Evolutionary conservation across 78 protist genomes (phyloP).

Genomic region (Dictyostelium capitatum): DNA sequence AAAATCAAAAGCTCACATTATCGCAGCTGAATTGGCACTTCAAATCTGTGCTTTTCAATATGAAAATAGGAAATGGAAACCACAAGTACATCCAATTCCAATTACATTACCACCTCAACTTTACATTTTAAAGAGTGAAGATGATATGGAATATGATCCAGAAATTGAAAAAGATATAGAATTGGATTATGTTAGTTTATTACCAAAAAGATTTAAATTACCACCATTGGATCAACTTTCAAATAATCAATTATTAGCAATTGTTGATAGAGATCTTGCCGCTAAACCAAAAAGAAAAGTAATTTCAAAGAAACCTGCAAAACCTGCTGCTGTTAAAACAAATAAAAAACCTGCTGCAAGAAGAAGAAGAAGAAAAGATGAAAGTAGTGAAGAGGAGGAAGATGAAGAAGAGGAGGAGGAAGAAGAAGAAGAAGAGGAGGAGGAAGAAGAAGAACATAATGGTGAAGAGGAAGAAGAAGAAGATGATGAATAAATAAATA

Average conservation of each 20-base stretch:
- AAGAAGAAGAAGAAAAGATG: not conserved
- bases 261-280: not conserved
- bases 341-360: not conserved
- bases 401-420: not conserved
- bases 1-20: conserved; percentile 5
- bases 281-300: not conserved
- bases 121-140: not conserved
- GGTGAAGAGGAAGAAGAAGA: conserved; percentile 16
- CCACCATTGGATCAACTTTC: conserved; percentile 15
- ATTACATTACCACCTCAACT: conserved; percentile 15
- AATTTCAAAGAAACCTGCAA: not conserved
- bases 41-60: conserved; percentile 36
- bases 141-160: not conserved
- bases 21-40: conserved; percentile 24
- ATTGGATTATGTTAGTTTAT: not conserved
- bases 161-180: not conserved
- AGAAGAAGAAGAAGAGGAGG: not conserved
- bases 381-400: not conserved
- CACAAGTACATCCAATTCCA: conserved; percentile 26
- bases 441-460: not conserved
- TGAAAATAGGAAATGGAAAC: conserved; percentile 71
- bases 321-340: not conserved
- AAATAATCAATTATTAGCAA: not conserved
- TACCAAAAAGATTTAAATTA: conserved; percentile 17
- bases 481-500: not conserved